Evolutionary conservation across 2,329 filamentous ascomycete genomes (phyloP), one percentile per base, ranked within the genome.

Genomic region (Raffaelea deltoideospora): DNA sequence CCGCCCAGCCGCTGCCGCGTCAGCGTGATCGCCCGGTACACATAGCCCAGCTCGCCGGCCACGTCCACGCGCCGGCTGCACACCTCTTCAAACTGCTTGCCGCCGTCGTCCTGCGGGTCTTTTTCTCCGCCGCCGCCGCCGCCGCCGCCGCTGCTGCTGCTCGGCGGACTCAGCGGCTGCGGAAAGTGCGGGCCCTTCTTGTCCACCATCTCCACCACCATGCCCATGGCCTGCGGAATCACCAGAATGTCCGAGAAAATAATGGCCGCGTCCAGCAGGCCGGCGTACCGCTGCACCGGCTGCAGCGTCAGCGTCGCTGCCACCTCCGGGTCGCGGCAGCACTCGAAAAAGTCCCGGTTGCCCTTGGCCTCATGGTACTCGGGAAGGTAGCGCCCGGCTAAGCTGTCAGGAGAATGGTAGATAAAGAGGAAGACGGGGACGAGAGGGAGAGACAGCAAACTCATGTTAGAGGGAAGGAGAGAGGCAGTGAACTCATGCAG

Each of bases 191-290:
- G 90, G 0, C 90, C 90, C 58, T 94, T 92, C 62, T 90, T 92
- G 57, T 95, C 87, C 10, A 96, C 69, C 90, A 98, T 98, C 57
- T 96, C 82, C 21, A 98, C 90, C n/a, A 70, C 69, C 90, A 98
- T 98, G 1, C 90, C 90, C 75, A 98, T 83, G 23, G 90, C 90
- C 62, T 98, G 90, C 0, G 90, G 90, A 44, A 98, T 87, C 32
- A 98, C 90, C 27, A 98, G 74, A 46, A 98, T 98, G 55, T 98
- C 90, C 39, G 85, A 94, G 68, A 98, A 98, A 58, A 98, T 98
- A 52, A 98, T 98, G 41, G 90, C 87, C 21, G 86, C 88, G 58
- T 98, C 90, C 48, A 98, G 75, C 43, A 98, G 77, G 31, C 86
- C 87, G 30, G 71, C 78, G 54, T 78, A 98, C 37, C 90, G 85